phyloP scores from a whole-genome alignment of 306 rosid genomes.

The Cucumis sativus region DNA sequence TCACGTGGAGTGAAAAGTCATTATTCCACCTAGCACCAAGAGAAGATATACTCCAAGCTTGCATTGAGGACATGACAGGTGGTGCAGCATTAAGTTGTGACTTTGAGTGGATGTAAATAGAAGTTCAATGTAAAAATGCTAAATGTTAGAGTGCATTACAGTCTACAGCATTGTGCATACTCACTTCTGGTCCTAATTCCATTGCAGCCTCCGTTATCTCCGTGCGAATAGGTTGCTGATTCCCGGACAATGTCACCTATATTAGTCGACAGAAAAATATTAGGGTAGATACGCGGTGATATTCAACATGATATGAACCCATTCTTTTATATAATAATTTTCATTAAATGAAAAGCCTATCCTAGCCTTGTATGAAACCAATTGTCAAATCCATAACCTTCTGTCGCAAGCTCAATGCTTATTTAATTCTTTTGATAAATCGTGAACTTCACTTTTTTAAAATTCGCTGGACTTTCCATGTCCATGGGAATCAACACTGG shows the following conservation, averaged over 20 bases:
- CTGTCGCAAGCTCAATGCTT: neutral
- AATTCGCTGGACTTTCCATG: neutral
- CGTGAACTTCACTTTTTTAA: neutral
- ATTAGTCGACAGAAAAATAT: slow-evolving; percentile 6
- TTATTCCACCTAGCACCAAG: neutral
- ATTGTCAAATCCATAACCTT: neutral
- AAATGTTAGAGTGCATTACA: neutral
- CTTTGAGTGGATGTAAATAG: neutral
- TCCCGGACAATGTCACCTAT: slow-evolving; percentile 77
- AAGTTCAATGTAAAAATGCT: neutral
- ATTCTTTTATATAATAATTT: neutral
- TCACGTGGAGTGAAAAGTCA: neutral
- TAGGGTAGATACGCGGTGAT: neutral
- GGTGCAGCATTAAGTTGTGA: neutral
- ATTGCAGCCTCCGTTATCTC: slow-evolving; percentile 81
- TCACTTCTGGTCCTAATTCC: slow-evolving; percentile 82
- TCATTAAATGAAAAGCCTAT: neutral
- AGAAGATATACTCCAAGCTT: neutral
- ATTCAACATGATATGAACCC: neutral
- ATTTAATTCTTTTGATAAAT: neutral
- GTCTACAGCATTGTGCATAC: slow-evolving; percentile 7
- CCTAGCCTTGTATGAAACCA: neutral
- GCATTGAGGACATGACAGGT: neutral
- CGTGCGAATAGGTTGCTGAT: slow-evolving; percentile 71
- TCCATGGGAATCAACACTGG: neutral